Conservation (phyloP, 2,329 filamentous ascomycete genomes). For the Sclerotinia minor region DNA sequence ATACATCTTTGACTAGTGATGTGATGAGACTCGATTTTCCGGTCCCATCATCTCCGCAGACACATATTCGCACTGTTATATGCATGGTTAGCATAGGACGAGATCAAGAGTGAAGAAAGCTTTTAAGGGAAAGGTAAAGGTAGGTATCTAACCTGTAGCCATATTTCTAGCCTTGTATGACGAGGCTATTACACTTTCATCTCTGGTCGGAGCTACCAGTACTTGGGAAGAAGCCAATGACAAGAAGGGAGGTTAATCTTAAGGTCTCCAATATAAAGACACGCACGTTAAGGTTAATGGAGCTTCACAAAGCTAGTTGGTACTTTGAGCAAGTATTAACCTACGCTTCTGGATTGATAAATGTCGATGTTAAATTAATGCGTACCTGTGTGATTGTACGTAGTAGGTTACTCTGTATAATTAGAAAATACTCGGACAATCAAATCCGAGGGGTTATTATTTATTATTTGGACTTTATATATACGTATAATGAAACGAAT, state of each 20-base stretch:
- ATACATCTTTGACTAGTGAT: constrained; percentile 94
- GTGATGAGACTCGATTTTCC: constrained; percentile 93
- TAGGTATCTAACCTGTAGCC: constrained; percentile 38
- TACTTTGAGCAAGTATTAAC: background rate
- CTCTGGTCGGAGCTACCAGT: background rate
- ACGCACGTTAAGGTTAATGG: no score
- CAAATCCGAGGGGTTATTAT: background rate
- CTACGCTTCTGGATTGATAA: background rate
- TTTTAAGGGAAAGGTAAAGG: background rate
- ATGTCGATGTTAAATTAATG: background rate
- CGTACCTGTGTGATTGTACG: background rate
- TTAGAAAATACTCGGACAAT: constrained; percentile 5
- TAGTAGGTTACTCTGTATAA: no score
- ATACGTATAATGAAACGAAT: no score
- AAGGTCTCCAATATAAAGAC: background rate
- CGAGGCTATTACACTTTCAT: constrained; percentile 34
- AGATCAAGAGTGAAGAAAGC: background rate
- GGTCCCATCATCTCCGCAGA: constrained; percentile 95
- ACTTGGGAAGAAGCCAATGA: background rate
- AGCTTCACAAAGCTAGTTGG: background rate
- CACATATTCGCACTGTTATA: constrained; percentile 78
- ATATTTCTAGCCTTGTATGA: constrained; percentile 37
- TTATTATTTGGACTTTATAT: no score
- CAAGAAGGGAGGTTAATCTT: no score
- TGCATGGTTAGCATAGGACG: constrained; percentile 26